Evolutionary conservation across 2,329 filamentous ascomycete genomes (phyloP), one percentile per base, ranked within the genome.

Genomic region (Scedosporium minutisporum): DNA sequence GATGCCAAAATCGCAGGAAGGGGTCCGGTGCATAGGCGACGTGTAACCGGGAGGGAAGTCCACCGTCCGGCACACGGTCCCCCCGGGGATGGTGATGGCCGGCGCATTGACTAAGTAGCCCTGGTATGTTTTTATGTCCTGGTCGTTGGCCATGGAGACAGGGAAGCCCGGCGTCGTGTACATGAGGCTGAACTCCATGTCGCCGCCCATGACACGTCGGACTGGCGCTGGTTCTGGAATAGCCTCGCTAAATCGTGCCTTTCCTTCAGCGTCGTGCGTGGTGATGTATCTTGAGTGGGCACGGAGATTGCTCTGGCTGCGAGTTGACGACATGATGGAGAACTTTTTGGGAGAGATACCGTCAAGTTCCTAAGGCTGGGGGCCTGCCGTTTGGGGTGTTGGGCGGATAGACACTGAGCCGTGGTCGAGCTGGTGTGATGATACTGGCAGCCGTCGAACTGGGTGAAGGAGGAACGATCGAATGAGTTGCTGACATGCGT

Each of bases 1-100:
- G 61, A 84, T 74, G 0, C 81, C 82, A 62, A 80, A 84, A 64
- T 85, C 82, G 0, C 85, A 70, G 58, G 77, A 81, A 63, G 80
- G 75, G 0, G 83, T 85, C 5, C 82, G 76, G 63, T 85, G 74
- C 57, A 58, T 58, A 12, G 33, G 65, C 67, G 61, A 65, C 59
- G 64, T 75, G 4, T 77, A 68, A 0, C 62, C 58, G 21, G 66
- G 66, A 5, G 63, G 60, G 27, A 67, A 66, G 57, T 67, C 65
- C 16, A 65, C 62, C 12, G 64, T 58, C 41, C 66, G 62, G 3
- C 68, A 69, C 0, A 63, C 44, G 6, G 74, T 78, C 29, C 79
- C 79, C 18, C 66, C 67, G 2, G 66, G 65, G 6, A 72, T 65
- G 3, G 46, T 67, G 64, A 73, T 64, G 0, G 70, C 71, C 3